Evolutionary conservation across 495 filamentous ascomycete genomes (phyloP), one percentile per base, ranked within the genome.

Genomic region (Glarea lozoyensis): DNA sequence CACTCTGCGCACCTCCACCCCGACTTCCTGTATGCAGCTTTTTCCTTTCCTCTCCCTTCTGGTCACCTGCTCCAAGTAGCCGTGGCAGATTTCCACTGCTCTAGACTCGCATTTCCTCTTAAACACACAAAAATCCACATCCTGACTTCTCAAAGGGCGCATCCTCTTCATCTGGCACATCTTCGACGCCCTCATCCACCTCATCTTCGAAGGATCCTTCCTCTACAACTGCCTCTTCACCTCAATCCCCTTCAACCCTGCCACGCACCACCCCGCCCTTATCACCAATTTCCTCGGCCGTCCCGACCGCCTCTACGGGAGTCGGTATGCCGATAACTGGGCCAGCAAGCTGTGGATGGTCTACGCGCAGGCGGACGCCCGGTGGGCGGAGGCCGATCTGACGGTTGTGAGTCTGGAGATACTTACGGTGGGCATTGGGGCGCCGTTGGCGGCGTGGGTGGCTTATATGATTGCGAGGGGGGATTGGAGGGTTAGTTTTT

Each of bases 131-230:
- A n/a, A n/a, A n/a, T n/a, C n/a, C 22, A 56, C 63, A 15, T 48
- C 53, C 6, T 45, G 49, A 1, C 64, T 70, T 19, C 46, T 61
- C 1, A 27, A 19, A 0, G 43, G 56, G 52, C 85, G 88, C 48
- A 56, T 81, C 54, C 78, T 97, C 48, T 95, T 93, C 72, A 78
- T 88, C 68, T 97, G 90, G 90, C 89, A 95, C 70, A 70, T 79
- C 49, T 95, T 94, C 67, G 87, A 95, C 62, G 80, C 82, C 35
- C 76, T 97, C 15, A 87, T 87, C 53, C 90, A 96, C 69, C 67
- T 89, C 62, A 67, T 83, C 53, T 80, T 95, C 62, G 90, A 97
- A 64, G 88, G 84, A 29, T 81, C 81, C 42, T 97, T 84, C 65
- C 79, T 95, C 36, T 94, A 86, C 69, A 80, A 94, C 64, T 94